These are phyloP conservation scores for Cyberlindnera euphorbiae DNA, from an alignment of 805 yeast species.

Conservation along the genomic window DNA sequence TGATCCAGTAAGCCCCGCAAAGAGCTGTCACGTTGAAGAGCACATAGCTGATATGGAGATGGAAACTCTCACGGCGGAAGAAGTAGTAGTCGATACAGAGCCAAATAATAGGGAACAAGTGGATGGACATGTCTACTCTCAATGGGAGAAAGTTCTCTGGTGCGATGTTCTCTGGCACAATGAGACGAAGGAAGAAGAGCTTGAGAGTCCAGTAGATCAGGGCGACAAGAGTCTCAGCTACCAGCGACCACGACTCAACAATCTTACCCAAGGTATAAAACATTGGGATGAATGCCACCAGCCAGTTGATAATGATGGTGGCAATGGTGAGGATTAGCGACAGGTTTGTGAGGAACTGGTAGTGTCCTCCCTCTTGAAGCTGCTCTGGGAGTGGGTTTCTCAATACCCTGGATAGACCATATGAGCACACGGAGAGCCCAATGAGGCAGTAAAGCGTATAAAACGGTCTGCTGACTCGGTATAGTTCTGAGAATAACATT, in stretches of 20 bases:
- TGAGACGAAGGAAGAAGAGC: conserved; percentile 44
- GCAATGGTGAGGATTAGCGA: conserved; percentile 45
- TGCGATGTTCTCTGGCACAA: conserved; percentile 32
- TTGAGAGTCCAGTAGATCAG: conserved; percentile 66
- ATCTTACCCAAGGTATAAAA: conserved; percentile 4
- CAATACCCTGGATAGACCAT: conserved; percentile 2
- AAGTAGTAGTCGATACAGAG: conserved; percentile 50
- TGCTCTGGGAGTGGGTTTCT: conserved; percentile 39
- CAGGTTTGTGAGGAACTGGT: conserved; percentile 70
- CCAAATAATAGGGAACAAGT: conserved; percentile 52
- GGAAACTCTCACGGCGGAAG: conserved; percentile 43
- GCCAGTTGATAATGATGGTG: conserved; percentile 32
- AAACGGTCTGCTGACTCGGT: not conserved
- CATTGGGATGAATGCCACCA: conserved; percentile 29
- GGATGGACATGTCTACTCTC: conserved; percentile 51
- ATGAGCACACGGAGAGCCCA: conserved; percentile 4
- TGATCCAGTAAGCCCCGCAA: conserved; percentile 48
- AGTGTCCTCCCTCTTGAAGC: conserved; percentile 55
- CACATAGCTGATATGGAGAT: conserved; percentile 33
- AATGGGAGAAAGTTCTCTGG: conserved; percentile 38
- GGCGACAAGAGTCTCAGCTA: conserved; percentile 58
- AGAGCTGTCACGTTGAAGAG: conserved; percentile 34
- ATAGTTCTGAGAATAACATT: not conserved
- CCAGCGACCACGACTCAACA: conserved; percentile 46
- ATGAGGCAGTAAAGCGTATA: conserved; percentile 1